Percentiles rank a stretch among this genome's conserved stretches.
These are phyloP conservation scores for Neocucurbitaria cava DNA, from an alignment of 2,329 filamentous ascomycete genomes.

Conservation along the genomic window DNA sequence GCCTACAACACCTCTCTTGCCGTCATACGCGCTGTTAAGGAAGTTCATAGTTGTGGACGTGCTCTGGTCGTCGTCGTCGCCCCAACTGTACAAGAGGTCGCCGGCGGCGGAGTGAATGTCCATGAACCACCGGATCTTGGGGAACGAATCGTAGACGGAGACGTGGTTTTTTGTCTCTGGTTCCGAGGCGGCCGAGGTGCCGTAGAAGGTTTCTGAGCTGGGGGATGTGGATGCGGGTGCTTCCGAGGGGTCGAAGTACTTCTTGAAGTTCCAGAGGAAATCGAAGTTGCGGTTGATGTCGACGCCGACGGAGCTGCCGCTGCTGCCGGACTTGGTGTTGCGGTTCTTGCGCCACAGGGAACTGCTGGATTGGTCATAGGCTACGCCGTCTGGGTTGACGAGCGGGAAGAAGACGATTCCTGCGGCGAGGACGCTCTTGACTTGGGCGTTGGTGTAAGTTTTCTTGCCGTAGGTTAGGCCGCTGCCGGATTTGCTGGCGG, in stretches of 20 bases:
- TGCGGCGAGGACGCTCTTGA: slow-evolving; percentile 58
- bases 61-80: slow-evolving; percentile 62
- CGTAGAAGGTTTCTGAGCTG: slow-evolving; percentile 58
- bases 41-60: slow-evolving; percentile 59
- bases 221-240: slow-evolving; percentile 54
- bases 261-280: slow-evolving; percentile 62
- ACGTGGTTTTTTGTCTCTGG: slow-evolving; percentile 63
- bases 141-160: slow-evolving; percentile 60
- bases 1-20: slow-evolving; percentile 57
- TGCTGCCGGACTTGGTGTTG: slow-evolving; percentile 49
- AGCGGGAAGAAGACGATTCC: slow-evolving; percentile 61
- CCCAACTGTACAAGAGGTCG: slow-evolving; percentile 64
- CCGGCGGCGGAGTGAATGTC: slow-evolving; percentile 65
- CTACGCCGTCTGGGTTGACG: slow-evolving; percentile 47
- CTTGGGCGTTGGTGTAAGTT: slow-evolving; percentile 60
- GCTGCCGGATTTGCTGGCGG: slow-evolving; percentile 57
- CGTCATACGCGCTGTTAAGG: slow-evolving; percentile 60
- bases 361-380: slow-evolving; percentile 43
- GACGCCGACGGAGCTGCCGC: slow-evolving; percentile 35
- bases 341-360: slow-evolving; percentile 49
- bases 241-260: slow-evolving; percentile 53
- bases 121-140: slow-evolving; percentile 63
- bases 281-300: slow-evolving; percentile 56
- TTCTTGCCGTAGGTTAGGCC: slow-evolving; percentile 62
- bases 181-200: slow-evolving; percentile 61